A percentile compares a stretch with the other conserved stretches of the same genome.
phyloP scores from a whole-genome alignment of 2,329 filamentous ascomycete genomes.

The Colletotrichum gigasporum region DNA sequence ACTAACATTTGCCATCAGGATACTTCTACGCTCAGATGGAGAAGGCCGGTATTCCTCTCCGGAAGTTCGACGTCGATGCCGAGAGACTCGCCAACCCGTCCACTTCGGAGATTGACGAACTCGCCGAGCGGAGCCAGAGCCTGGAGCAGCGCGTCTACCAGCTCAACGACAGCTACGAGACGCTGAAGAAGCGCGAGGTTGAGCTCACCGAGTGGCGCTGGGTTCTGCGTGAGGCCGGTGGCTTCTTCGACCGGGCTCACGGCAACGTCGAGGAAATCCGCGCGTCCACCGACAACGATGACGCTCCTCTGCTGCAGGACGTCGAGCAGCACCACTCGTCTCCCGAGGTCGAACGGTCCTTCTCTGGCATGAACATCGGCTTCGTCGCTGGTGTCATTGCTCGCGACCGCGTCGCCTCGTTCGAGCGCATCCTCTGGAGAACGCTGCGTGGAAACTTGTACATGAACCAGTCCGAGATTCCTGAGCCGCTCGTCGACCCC shows the following conservation, averaged over 20 bases:
- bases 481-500: conserved; percentile 90
- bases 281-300: conserved; percentile 87
- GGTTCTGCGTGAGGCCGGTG: conserved; percentile 94
- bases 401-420: conserved; percentile 90
- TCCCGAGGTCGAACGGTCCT: conserved; percentile 81
- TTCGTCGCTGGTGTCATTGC: conserved; percentile 97
- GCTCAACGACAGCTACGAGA: conserved; percentile 98
- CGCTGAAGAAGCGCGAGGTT: conserved; percentile 95
- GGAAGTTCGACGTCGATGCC: conserved; percentile 90
- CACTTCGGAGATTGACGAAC: conserved; percentile 94
- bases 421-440: conserved; percentile 97
- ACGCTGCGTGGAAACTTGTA: conserved; percentile 97
- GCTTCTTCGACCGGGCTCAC: conserved; percentile 96
- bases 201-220: conserved; percentile 98
- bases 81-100: conserved; percentile 88
- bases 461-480: conserved; percentile 99
- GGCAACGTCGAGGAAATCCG: conserved; percentile 97
- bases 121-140: conserved; percentile 90
- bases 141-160: conserved; percentile 91
- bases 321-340: conserved; percentile 81
- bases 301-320: conserved; percentile 92
- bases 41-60: conserved; percentile 85
- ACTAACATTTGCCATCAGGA: conserved; percentile 61
- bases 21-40: conserved; percentile 98
- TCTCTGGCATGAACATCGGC: conserved; percentile 98